phyloP scores from a whole-genome alignment of 495 filamentous ascomycete species.

The Talaromyces borbonicus region DNA sequence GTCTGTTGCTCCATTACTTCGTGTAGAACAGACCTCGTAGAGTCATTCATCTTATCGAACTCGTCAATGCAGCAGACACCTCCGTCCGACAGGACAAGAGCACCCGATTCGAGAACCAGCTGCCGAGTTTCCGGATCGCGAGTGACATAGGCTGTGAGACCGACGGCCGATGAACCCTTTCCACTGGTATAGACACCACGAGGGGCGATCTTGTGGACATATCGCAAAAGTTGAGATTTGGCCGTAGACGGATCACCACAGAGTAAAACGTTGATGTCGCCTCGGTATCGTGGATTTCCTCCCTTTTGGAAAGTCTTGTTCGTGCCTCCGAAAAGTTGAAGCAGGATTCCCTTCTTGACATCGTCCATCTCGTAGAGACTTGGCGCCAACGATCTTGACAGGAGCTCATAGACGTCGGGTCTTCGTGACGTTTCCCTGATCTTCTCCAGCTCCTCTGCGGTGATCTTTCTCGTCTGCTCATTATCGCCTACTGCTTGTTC shows the following conservation, averaged over 20 bases:
- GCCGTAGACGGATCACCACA: constrained; percentile 95
- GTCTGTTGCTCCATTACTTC: constrained; percentile 99
- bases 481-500: constrained; percentile 64
- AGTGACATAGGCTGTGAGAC: constrained; percentile 96
- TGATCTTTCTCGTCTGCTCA: constrained; percentile 73
- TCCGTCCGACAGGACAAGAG: constrained; percentile 88
- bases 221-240: constrained; percentile 88
- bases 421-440: constrained; percentile 75
- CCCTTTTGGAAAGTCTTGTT: constrained; percentile 98
- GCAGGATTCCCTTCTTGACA: constrained; percentile 94
- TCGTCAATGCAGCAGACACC: constrained; percentile 99
- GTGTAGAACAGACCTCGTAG: constrained; percentile 90
- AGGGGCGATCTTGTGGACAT: constrained; percentile 95
- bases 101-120: constrained; percentile 92
- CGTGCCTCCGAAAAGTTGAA: constrained; percentile 96
- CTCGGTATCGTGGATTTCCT: constrained; percentile 87
- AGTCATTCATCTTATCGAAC: constrained; percentile 98
- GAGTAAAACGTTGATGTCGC: constrained; percentile 93
- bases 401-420: constrained; percentile 86
- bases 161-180: constrained; percentile 94
- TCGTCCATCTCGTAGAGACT: constrained; percentile 98
- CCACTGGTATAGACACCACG: constrained; percentile 95
- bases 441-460: constrained; percentile 83
- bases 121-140: constrained; percentile 91
- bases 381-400: constrained; percentile 84